A percentile compares a stretch with the other conserved stretches of the same genome.
These are phyloP conservation scores for Penicillium hordei DNA, from an alignment of 2,329 filamentous ascomycete species.

Conservation along the genomic window DNA sequence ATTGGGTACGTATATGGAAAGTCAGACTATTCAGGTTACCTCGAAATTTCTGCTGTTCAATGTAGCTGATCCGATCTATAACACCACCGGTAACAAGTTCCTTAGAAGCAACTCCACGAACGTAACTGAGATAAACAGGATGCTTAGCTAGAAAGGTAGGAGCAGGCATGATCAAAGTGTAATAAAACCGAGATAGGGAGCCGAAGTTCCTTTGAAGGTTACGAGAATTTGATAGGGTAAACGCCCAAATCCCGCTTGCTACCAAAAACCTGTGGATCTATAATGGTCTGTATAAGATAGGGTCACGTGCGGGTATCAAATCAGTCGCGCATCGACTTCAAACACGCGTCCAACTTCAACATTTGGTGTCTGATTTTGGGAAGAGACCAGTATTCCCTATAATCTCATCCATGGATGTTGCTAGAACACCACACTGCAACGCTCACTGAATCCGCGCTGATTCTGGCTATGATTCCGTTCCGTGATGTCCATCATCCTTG, in stretches of 20 bases:
- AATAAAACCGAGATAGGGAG: background rate
- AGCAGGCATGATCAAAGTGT: background rate
- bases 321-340: background rate
- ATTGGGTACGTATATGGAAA: background rate
- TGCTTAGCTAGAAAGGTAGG: background rate
- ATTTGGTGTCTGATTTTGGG: background rate
- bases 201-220: background rate
- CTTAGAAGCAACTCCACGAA: background rate
- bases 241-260: background rate
- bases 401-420: background rate
- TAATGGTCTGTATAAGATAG: background rate
- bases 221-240: background rate
- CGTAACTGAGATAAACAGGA: background rate
- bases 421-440: background rate
- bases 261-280: background rate
- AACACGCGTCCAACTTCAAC: background rate
- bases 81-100: background rate
- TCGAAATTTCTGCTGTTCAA: background rate
- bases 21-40: background rate
- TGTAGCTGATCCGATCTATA: background rate
- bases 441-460: background rate
- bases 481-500: constrained; percentile 10
- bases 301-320: constrained; percentile 5
- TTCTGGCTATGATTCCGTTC: background rate
- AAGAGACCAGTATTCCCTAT: background rate